Base-by-base conservation (phyloP, 768 basidiomycete species). In the Boletus pseudo-olivaceus region DNA sequence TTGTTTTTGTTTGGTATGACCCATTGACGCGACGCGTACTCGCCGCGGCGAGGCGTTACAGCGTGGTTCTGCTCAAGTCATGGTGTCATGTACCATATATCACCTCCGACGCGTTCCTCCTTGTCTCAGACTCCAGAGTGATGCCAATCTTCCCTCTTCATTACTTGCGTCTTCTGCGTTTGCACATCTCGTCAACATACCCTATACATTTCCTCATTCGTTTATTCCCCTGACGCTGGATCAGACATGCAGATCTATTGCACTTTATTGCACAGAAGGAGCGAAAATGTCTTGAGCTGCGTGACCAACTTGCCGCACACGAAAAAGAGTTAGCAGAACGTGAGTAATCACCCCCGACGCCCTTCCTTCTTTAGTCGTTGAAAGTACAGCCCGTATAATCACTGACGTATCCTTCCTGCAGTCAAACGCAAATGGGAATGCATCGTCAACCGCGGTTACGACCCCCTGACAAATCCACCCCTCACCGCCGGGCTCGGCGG, bases 181-280 rank as follows among this genome's bases (percentile, higher is more conserved):
- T 32, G 17, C 12, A 20, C 27, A 14, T 27, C 17, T 27, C 8
- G n/a, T 30, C 19, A 33, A 53, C 33, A 0, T 7, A 47, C 27
- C 29, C 15, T 12, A 20, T 5, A 23, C n/a, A 14, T 4, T 15
- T 29, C 19, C 10, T 4, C 4, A 2, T 23, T 44, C 27, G 17
- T 6, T 15, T 37, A 11, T 1, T 10, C 7, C 17, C 26, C 46
- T 35, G 32, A 10, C 23, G 4, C 23, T 29, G 39, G 23, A 49
- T 30, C 57, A 93, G 91, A 63, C 88, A 93, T 62, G 82, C 85
- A 7, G 90, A 92, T 51, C 72, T 93, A 2, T 73, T 93, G n/a
- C 86, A 81, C 30, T 86, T 87, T 55, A 93, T 93, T 47, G 90
- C 91, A 0, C 89, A 91, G 70, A 92, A 93, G 59, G 91, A 93